Conservation (phyloP, 2,329 filamentous ascomycete genomes). For the Ceratocystis albifundus region DNA sequence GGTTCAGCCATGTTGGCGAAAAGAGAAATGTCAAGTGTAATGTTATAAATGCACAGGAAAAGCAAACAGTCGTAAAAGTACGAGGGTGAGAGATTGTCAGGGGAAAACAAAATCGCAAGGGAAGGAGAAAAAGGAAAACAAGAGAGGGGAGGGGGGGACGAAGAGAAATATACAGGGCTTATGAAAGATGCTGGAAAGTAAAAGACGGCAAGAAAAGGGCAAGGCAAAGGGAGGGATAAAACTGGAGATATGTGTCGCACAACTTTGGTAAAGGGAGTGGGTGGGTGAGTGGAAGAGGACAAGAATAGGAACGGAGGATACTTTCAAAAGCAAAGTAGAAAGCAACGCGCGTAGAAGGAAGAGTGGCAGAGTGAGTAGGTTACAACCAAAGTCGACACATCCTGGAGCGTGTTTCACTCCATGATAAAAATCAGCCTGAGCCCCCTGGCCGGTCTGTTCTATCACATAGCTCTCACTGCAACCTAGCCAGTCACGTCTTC, state of each 20-base stretch:
- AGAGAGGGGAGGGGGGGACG: not conserved
- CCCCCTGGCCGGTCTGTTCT: slow-evolving; percentile 7
- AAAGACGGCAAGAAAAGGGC: not conserved
- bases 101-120: not conserved
- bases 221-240: slow-evolving; percentile 11
- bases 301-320: slow-evolving; percentile 3
- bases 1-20: slow-evolving; percentile 21
- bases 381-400: slow-evolving; percentile 3
- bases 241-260: slow-evolving; percentile 6
- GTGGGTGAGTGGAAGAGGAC: not conserved
- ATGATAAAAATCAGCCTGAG: not conserved
- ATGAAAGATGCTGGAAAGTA: not conserved
- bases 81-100: slow-evolving; percentile 5
- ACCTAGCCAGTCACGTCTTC: not conserved
- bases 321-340: not conserved
- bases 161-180: slow-evolving; percentile 2
- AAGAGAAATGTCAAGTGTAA: not conserved
- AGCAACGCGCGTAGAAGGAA: slow-evolving; percentile 4
- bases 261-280: not conserved
- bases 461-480: not conserved
- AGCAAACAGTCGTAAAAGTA: not conserved
- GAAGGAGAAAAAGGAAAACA: not conserved
- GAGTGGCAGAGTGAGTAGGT: not conserved
- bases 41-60: not conserved
- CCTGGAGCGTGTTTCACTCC: slow-evolving; percentile 18